Evolutionary conservation across 371 early-diverging fungal species (phyloP), one percentile per base, ranked within the genome.

Genomic region (Rhizopus sp.): DNA sequence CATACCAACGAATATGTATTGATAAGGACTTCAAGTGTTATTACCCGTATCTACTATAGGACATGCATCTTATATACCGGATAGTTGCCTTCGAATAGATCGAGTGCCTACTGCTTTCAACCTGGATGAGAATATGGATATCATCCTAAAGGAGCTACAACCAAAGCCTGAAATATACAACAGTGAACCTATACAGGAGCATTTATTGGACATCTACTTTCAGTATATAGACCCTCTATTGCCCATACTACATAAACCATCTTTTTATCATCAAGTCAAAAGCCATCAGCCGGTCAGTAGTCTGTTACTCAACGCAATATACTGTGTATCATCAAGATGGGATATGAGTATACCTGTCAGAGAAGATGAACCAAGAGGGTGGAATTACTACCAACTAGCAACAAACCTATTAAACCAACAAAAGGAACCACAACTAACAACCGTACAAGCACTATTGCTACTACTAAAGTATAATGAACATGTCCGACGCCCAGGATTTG

Each of bases 201-300:
- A 77, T 13, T 74, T 89, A 12, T 46, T 89, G 12, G 71, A 78
- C 16, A 68, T 83, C 38, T 91, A 80, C 72, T 91, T 91, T 69
- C 68, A 80, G 34, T 78, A 75, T 52, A 78, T 89, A 7, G 84
- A 91, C 68, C 84, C 86, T 1, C 77, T 81, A 44, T 72, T 89
- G 33, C 89, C 90, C 0, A 73, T 88, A 5, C 51, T 88, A 15
- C 81, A 88, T 66, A 77, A 78, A 48, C 64, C 77, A 5, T 72
- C 86, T 0, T 68, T 71, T 50, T 49, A 58, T 6, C 57, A 63
- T 4, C 57, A 62, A n/a, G 3, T 62, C 12, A 7, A 42, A 17
- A 50, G 35, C 15, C 45, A 44, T 15, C 33, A 63, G 15, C 52
- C 45, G 7, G 17, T 48, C 5, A 56, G 46, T 41, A 34, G 47